Base-by-base conservation (phyloP, 2,329 filamentous ascomycete species). In the Cladosporium phlei region DNA sequence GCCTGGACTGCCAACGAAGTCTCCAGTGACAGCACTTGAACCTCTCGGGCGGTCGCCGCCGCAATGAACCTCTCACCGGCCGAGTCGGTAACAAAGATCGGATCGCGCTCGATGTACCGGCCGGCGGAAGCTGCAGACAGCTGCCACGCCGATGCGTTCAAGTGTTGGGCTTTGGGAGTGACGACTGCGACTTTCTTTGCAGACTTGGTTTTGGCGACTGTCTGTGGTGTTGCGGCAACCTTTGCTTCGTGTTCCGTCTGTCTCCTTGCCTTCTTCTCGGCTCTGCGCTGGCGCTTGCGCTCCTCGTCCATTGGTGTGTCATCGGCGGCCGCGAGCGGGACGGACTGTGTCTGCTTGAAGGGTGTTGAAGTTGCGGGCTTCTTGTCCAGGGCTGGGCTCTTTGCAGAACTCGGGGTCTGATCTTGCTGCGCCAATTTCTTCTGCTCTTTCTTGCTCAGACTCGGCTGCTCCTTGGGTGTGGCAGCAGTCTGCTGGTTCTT, bases 1-100 rank as follows among this genome's bases (percentile, higher is more conserved):
- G 45, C 35, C n/a, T 33, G 82, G 35, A 88, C 74, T 17, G 94
- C 78, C 39, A 94, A 78, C 2, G 93, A 97, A 46, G 88, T 89
- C 53, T 79, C 73, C 22, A 87, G 80, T 2, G 86, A 86, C 66
- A 93, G 48, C 4, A 65, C 46, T 35, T 62, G 59, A 2, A 62
- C 53, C 37, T 63, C 57, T 12, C 56, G 57, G 1, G 53, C 48
- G n/a, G 55, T 64, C 10, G 60, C 59, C 29, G 59, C 55, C 12
- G 63, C 52, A 21, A 64, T 34, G 42, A 53, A 61, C 24, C 55
- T 51, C n/a, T 56, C 52, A 8, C 53, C 52, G 16, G 54, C 53
- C 2, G 45, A 44, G 60, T 83, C 76, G n/a, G 55, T 52, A 2
- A 78, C 75, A 59, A 82, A 76, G 7, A 80, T 58, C 5, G 80